Evolutionary conservation across 352 stramenopile species (phyloP).

Genomic region (Phytophthora brassicae): DNA sequence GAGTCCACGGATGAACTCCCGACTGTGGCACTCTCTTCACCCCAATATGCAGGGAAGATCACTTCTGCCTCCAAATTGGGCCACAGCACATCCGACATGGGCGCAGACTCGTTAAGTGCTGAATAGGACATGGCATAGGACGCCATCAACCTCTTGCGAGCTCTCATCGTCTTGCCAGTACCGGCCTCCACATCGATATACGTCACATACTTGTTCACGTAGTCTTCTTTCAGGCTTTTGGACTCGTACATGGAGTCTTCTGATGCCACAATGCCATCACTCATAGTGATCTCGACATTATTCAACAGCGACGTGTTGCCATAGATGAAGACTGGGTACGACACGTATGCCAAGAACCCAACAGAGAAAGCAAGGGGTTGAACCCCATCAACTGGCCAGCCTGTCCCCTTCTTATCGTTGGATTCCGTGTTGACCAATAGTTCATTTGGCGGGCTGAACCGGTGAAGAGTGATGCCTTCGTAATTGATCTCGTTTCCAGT

Average conservation of each 20-base stretch:
- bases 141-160: constrained; percentile 59
- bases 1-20: constrained; percentile 32
- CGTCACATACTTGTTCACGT: constrained; percentile 55
- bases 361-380: constrained; percentile 58
- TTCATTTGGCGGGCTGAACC: constrained; percentile 44
- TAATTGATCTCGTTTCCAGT: constrained; percentile 41
- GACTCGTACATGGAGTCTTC: constrained; percentile 43
- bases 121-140: constrained; percentile 60
- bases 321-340: constrained; percentile 65
- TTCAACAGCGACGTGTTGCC: constrained; percentile 51
- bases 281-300: constrained; percentile 53
- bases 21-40: constrained; percentile 46
- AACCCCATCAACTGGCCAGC: constrained; percentile 65
- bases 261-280: constrained; percentile 40
- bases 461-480: constrained; percentile 44
- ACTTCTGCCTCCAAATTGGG: constrained; percentile 54
- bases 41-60: constrained; percentile 61
- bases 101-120: constrained; percentile 23
- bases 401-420: constrained; percentile 47
- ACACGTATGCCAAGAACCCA: constrained; percentile 70
- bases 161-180: constrained; percentile 74
- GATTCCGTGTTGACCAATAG: constrained; percentile 31
- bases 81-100: constrained; percentile 71
- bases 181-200: constrained; percentile 61
- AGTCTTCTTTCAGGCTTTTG: constrained; percentile 43